Conservation (phyloP, 2,329 filamentous ascomycete species). For the Verticillium klebahnii region DNA sequence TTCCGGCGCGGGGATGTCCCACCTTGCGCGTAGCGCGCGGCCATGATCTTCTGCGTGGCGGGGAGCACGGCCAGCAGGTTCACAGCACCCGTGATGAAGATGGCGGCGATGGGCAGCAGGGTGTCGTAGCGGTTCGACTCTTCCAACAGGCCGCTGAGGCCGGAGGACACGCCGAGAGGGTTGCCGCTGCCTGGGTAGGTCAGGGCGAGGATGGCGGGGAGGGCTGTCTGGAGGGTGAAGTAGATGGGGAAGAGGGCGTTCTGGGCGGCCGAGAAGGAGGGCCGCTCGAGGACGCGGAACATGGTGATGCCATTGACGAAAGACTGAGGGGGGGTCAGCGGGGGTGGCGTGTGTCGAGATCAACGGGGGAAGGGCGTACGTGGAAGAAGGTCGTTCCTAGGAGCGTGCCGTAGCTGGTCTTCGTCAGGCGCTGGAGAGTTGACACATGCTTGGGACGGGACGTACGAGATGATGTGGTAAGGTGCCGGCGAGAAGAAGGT, state of each 20-base stretch:
- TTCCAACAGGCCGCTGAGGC: constrained; percentile 53
- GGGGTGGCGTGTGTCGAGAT: neutral
- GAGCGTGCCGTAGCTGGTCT: constrained; percentile 73
- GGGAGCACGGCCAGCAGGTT: constrained; percentile 74
- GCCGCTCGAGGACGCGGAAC: constrained; percentile 70
- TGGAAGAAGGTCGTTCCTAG: constrained; percentile 86
- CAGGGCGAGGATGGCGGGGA: constrained; percentile 68
- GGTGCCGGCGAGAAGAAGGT: constrained; percentile 61
- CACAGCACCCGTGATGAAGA: constrained; percentile 63
- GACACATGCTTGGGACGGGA: constrained; percentile 4
- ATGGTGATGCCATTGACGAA: constrained; percentile 73
- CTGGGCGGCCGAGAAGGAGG: constrained; percentile 79
- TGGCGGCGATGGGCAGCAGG: constrained; percentile 62
- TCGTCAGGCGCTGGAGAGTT: constrained; percentile 5
- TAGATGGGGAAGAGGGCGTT: constrained; percentile 80
- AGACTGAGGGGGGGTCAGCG: constrained; percentile 43
- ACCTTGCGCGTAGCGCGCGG: constrained; percentile 75
- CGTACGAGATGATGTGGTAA: constrained; percentile 72
- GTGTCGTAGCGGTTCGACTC: constrained; percentile 59
- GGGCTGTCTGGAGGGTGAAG: constrained; percentile 75
- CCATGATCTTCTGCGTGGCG: constrained; percentile 69
- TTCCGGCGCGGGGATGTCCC: constrained; percentile 8
- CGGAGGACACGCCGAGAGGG: constrained; percentile 39
- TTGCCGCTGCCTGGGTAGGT: constrained; percentile 68
- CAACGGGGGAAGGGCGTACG: constrained; percentile 33